Evolutionary conservation across 2,329 filamentous ascomycete genomes (phyloP), one percentile per base, ranked within the genome.

Genomic region (Bipolaris zeicola): DNA sequence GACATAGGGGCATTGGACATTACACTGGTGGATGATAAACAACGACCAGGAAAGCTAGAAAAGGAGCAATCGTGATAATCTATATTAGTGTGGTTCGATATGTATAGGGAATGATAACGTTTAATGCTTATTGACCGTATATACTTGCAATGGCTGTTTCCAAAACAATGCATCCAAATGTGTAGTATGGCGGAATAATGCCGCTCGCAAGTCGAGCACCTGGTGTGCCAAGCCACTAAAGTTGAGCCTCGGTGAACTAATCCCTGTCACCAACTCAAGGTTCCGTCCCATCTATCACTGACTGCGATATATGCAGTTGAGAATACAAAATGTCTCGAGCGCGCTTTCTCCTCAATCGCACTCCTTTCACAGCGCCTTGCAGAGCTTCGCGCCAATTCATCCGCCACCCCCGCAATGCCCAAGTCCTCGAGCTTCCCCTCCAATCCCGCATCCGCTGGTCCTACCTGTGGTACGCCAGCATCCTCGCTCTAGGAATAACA

Each of bases 401-500:
- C 31, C 55, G 39, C 28, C 36, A 34, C 34, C 37, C 22, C 14
- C 58, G 46, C 50, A 22, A 57, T 39, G 43, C 52, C 18, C 58
- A 46, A 37, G 5, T 34, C 20, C 57, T 58, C 47, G 38, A 59
- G 14, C 48, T 67, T 50, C 53, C 61, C 37, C 56, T 63, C 36
- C 65, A 65, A 45, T 55, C 65, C 44, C 64, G 65, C 20, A 70
- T 71, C 33, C 69, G 68, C 46, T 63, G 64, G 57, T 65, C 66
- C 2, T 73, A 73, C 60, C 48, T 72, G 47, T 73, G 69, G 71
- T 74, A 74, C 46, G 69, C 62, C 46, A 55, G 68, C 41, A 62
- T 72, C 26, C 64, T 73, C 36, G 57, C 63, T 1, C 42, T 66
- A 4, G 70, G 72, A 26, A 58, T 67, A 52, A 60, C 58, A 6